These are phyloP conservation scores for Pichia insulana DNA, from an alignment of 805 yeast genomes.

Conservation along the genomic window DNA sequence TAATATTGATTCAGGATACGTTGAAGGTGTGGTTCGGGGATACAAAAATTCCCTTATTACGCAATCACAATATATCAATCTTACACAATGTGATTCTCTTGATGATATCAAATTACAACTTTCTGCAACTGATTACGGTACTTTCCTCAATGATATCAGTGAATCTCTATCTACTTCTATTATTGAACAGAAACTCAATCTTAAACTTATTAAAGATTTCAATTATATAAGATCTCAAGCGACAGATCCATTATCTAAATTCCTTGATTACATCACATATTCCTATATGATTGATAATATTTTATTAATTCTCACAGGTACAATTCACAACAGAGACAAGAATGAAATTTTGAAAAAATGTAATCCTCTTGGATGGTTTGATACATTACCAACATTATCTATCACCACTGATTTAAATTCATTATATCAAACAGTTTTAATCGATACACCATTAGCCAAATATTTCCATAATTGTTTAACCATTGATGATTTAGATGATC, in stretches of 20 bases:
- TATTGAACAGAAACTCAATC: slow-evolving; percentile 73
- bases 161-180: slow-evolving; percentile 77
- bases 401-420: slow-evolving; percentile 93
- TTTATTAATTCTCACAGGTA: slow-evolving; percentile 91
- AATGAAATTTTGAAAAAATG: slow-evolving; percentile 82
- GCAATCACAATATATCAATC: slow-evolving; percentile 74
- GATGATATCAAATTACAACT: slow-evolving; percentile 92
- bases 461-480: slow-evolving; percentile 85
- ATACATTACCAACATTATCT: slow-evolving; percentile 87
- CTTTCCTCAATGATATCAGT: slow-evolving; percentile 73
- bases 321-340: slow-evolving; percentile 89
- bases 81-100: slow-evolving; percentile 91
- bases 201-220: slow-evolving; percentile 73
- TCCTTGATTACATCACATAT: slow-evolving; percentile 87
- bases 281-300: slow-evolving; percentile 99
- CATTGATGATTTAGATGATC: slow-evolving; percentile 85
- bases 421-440: slow-evolving; percentile 83
- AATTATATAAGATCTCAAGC: slow-evolving; percentile 80
- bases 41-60: slow-evolving; percentile 77
- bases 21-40: slow-evolving; percentile 94
- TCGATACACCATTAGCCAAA: slow-evolving; percentile 96
- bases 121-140: slow-evolving; percentile 93
- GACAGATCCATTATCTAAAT: slow-evolving; percentile 66
- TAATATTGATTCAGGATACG: slow-evolving; percentile 80
- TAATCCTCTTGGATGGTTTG: slow-evolving; percentile 98